phyloP scores from a whole-genome alignment of 345 rosid genomes.

The Linum usitatissimum region DNA sequence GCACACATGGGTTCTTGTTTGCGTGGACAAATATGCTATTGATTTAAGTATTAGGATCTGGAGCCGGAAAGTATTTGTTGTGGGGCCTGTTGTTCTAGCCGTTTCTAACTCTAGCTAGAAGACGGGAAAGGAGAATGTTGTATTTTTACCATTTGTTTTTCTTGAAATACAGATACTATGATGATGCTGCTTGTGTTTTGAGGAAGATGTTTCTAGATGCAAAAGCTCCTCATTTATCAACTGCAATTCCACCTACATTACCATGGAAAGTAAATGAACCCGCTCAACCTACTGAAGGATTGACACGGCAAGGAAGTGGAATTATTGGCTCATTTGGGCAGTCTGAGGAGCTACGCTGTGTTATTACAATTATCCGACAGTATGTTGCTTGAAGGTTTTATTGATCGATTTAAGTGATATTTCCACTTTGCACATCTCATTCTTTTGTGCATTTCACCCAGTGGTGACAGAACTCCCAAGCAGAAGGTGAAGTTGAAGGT shows the following conservation, averaged over 20 bases:
- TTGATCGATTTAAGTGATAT: background rate
- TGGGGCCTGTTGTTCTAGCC: no score
- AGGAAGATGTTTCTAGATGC: constrained; percentile 97
- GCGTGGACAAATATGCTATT: no score
- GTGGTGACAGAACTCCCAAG: constrained; percentile 99
- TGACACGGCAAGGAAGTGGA: constrained; percentile 97
- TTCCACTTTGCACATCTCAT: constrained; percentile 2
- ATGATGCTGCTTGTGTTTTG: constrained; percentile 94
- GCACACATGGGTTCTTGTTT: no score
- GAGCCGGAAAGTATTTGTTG: no score
- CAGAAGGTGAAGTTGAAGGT: constrained; percentile 98
- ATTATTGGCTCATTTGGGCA: constrained; percentile 87
- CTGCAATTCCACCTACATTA: constrained; percentile 74
- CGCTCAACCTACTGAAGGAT: constrained; percentile 65
- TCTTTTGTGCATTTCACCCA: constrained; percentile 21
- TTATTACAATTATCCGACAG: constrained; percentile 92
- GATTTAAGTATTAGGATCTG: no score
- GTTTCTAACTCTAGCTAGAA: no score
- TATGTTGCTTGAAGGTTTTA: constrained; percentile 29
- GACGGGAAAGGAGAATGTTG: no score
- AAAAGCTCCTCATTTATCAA: constrained; percentile 96
- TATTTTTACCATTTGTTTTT: background rate
- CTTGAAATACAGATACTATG: constrained; percentile 58
- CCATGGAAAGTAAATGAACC: constrained; percentile 95
- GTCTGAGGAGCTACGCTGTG: constrained; percentile 96